phyloP scores from a whole-genome alignment of 495 filamentous ascomycete species.

The Penicillium arizonense region DNA sequence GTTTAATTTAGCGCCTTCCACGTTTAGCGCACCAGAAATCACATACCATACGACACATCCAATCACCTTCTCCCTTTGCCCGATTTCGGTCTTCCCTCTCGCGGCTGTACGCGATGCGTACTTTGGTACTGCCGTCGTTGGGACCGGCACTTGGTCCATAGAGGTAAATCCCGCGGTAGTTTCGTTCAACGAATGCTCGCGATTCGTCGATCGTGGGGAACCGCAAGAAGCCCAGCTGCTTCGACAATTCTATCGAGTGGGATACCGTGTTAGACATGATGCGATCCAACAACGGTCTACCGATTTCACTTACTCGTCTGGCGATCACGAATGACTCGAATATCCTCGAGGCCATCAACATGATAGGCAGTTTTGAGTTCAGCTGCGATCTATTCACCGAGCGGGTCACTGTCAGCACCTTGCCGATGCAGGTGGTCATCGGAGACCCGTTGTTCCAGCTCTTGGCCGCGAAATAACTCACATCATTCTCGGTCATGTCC shows the following conservation, averaged over 20 bases:
- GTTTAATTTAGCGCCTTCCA: conserved; percentile 3
- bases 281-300: background rate
- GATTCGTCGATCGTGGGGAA: conserved; percentile 61
- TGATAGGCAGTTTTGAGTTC: conserved; percentile 60
- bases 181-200: conserved; percentile 61
- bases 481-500: conserved; percentile 62
- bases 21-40: background rate
- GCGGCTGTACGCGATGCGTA: conserved; percentile 57
- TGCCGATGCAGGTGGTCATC: background rate
- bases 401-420: background rate
- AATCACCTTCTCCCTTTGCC: conserved; percentile 63
- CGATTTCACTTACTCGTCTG: conserved; percentile 54
- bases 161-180: conserved; percentile 63
- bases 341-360: conserved; percentile 58
- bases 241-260: conserved; percentile 48
- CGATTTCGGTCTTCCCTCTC: conserved; percentile 56
- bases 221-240: conserved; percentile 66
- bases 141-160: conserved; percentile 45
- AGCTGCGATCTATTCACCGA: conserved; percentile 52
- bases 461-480: conserved; percentile 17
- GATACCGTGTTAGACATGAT: background rate
- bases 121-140: conserved; percentile 54
- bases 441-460: background rate
- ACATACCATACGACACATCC: conserved; percentile 70
- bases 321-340: conserved; percentile 64